Percentiles rank a stretch among this genome's conserved stretches.
Conservation (phyloP, 2,329 filamentous ascomycete genomes). For the Penicillium glabrum region DNA sequence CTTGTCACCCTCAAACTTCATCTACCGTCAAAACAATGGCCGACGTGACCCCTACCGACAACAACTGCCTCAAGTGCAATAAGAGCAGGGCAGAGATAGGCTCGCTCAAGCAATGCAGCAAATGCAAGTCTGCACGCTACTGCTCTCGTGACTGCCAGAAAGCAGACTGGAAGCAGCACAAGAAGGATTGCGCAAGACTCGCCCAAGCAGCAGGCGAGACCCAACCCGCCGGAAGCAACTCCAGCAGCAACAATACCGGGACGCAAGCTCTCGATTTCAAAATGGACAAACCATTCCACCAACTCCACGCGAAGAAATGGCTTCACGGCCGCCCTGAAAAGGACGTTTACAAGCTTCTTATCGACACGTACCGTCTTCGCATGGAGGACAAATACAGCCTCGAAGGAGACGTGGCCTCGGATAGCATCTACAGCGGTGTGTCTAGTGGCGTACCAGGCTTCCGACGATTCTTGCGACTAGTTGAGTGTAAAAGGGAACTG, state of each 20-base stretch:
- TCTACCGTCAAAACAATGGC: no score
- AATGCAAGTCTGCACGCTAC: conserved; percentile 35
- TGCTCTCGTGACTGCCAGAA: conserved; percentile 56
- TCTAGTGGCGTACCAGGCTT: background rate
- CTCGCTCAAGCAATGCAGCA: background rate
- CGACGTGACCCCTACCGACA: no score
- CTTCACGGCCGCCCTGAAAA: conserved; percentile 46
- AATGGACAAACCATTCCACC: conserved; percentile 24
- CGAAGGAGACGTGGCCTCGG: background rate
- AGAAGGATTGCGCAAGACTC: conserved; percentile 39
- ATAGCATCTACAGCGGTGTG: background rate
- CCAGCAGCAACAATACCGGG: background rate
- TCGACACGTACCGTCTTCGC: conserved; percentile 53
- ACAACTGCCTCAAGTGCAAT: no score
- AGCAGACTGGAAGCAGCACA: conserved; percentile 52
- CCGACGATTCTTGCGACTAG: background rate
- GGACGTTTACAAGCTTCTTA: conserved; percentile 49
- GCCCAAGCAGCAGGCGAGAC: conserved; percentile 19
- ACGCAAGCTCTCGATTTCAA: background rate
- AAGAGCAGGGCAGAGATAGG: background rate
- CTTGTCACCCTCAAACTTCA: no score
- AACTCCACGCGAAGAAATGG: conserved; percentile 43
- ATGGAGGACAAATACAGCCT: conserved; percentile 1
- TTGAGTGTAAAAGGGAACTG: background rate
- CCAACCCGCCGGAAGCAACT: background rate